These are phyloP conservation scores for Lentithecium fluviatile DNA, from an alignment of 495 filamentous ascomycete species.

Conservation along the genomic window DNA sequence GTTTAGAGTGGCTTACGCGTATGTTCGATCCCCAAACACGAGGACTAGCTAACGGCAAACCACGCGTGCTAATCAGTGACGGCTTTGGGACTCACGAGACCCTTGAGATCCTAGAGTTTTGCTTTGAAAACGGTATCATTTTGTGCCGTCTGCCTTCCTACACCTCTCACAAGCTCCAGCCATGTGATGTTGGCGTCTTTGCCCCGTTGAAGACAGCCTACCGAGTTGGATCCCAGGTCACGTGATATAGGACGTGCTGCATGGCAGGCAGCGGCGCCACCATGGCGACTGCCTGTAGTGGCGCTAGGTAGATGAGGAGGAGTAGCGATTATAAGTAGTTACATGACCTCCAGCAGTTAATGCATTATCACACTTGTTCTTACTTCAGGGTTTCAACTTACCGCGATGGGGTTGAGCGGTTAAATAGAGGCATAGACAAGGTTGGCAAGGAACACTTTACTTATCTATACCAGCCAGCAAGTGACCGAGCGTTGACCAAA, in stretches of 20 bases:
- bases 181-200: slow-evolving; percentile 10
- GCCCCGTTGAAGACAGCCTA: slow-evolving; percentile 4
- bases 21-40: slow-evolving; percentile 40
- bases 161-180: slow-evolving; percentile 12
- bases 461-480: slow-evolving; percentile 6
- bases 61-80: slow-evolving; percentile 13
- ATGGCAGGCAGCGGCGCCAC: too few relatives aligned
- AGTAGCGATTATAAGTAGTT: too few relatives aligned
- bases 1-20: too few relatives aligned
- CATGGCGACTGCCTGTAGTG: too few relatives aligned
- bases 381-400: too few relatives aligned
- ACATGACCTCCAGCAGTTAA: too few relatives aligned
- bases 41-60: slow-evolving; percentile 14
- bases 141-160: slow-evolving; percentile 6
- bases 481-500: neutral
- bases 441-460: slow-evolving; percentile 17
- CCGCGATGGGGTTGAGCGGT: slow-evolving; percentile 4
- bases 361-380: too few relatives aligned
- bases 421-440: slow-evolving; percentile 6
- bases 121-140: slow-evolving; percentile 22
- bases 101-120: slow-evolving; percentile 15
- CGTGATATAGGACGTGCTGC: too few relatives aligned
- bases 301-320: too few relatives aligned
- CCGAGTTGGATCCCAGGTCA: too few relatives aligned
- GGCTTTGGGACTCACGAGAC: slow-evolving; percentile 13